Evolutionary conservation across 352 stramenopile genomes (phyloP).

Genomic region (Pelagophyceae sp.): DNA sequence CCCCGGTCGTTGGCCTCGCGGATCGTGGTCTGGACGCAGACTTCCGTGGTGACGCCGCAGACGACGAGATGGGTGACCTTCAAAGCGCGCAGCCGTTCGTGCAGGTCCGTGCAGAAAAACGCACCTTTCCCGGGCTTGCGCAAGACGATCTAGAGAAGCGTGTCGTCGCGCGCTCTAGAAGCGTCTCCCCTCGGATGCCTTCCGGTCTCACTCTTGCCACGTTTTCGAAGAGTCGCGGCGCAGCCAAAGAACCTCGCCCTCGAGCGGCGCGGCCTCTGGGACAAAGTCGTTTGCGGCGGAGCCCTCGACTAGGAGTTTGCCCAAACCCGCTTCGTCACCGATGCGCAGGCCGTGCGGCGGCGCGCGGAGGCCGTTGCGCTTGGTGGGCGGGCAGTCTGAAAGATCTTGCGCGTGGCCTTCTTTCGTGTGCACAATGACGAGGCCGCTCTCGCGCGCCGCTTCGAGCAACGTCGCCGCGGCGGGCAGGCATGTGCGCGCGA

Average conservation of each 20-base stretch:
- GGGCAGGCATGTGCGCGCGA: constrained; percentile 36
- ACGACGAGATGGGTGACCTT: constrained; percentile 47
- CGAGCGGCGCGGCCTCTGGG: constrained; percentile 38
- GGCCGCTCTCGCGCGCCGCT: constrained; percentile 31
- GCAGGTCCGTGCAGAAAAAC: constrained; percentile 49
- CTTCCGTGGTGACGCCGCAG: constrained; percentile 51
- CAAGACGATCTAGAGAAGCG: constrained; percentile 43
- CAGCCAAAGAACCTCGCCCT: no score
- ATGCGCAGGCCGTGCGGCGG: no score
- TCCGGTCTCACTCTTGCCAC: no score
- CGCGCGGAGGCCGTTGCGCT: constrained; percentile 30
- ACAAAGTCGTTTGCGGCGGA: constrained; percentile 48
- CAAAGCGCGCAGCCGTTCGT: constrained; percentile 36
- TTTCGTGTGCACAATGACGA: constrained; percentile 45
- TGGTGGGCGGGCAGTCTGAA: constrained; percentile 40
- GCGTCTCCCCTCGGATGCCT: no score
- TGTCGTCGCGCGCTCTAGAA: no score
- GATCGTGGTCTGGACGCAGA: constrained; percentile 60
- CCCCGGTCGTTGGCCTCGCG: constrained; percentile 49
- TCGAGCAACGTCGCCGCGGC: constrained; percentile 38
- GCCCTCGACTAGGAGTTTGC: constrained; percentile 44
- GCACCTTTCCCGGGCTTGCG: constrained; percentile 52
- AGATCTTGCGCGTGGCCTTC: constrained; percentile 50
- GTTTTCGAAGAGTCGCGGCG: no score
- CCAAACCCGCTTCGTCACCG: constrained; percentile 38